These are phyloP conservation scores for Panicum miliaceum DNA, from an alignment of 176 grass and related monocot genomes.

Conservation along the genomic window DNA sequence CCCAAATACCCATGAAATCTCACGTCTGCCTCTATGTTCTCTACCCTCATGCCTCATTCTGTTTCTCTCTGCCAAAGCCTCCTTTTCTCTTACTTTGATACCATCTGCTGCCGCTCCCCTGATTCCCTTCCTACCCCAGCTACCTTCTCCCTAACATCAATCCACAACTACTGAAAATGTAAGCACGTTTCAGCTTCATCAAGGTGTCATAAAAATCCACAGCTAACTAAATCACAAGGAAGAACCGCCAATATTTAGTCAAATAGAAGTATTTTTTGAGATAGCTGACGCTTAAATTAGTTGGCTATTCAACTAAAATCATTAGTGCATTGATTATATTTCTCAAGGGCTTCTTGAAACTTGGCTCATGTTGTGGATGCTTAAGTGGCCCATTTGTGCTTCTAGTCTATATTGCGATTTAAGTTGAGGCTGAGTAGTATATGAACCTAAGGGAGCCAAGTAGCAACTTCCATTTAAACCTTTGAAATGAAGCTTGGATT, in stretches of 20 bases:
- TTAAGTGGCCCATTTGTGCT: neutral
- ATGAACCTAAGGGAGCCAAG: neutral
- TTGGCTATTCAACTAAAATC: conserved; percentile 1
- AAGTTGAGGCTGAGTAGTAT: neutral
- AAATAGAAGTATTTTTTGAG: neutral
- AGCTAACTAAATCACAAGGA: neutral
- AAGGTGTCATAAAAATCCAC: neutral
- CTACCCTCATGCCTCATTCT: neutral
- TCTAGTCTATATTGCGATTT: neutral
- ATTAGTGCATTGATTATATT: neutral
- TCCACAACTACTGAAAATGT: neutral
- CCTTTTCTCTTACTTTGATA: neutral
- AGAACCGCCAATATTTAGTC: neutral
- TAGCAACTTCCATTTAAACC: neutral
- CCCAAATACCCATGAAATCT: neutral
- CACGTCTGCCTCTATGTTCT: neutral
- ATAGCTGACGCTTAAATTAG: neutral
- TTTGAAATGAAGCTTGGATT: neutral
- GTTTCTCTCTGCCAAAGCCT: neutral
- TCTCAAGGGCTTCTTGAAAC: neutral
- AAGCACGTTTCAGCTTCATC: neutral
- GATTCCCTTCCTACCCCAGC: neutral
- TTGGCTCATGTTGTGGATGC: neutral
- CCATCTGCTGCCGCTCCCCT: neutral
- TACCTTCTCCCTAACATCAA: neutral